These are phyloP conservation scores for Puccinia polysora DNA, from an alignment of 1,284 basidiomycete genomes.

Conservation along the genomic window DNA sequence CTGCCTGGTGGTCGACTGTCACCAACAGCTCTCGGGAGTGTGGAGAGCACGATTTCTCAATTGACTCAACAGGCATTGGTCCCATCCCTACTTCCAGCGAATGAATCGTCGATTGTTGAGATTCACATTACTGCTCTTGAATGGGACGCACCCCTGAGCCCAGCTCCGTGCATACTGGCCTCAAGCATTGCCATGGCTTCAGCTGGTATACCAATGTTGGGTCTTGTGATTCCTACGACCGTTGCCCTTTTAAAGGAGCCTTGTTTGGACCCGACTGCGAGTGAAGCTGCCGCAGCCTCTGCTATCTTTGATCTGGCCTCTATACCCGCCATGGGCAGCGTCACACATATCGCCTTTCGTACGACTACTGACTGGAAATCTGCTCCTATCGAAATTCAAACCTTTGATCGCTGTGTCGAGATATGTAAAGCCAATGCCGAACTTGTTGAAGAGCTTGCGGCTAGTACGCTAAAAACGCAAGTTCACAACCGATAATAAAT, in stretches of 20 bases:
- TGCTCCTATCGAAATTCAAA: neutral
- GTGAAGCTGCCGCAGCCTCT: no score
- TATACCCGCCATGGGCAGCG: neutral
- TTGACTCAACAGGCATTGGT: neutral
- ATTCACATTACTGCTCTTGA: neutral
- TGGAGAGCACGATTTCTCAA: neutral
- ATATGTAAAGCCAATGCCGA: neutral
- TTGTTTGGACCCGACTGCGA: no score
- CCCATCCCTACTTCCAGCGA: neutral
- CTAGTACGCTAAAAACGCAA: neutral
- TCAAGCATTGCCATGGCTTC: neutral
- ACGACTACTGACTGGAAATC: neutral
- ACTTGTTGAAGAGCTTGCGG: neutral
- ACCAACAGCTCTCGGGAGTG: neutral
- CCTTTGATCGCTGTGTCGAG: neutral
- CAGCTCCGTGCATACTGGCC: neutral
- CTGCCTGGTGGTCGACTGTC: neutral
- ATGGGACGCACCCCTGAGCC: neutral
- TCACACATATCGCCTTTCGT: constrained; percentile 5
- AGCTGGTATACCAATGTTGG: neutral
- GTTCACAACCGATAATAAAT: neutral
- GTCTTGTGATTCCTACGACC: neutral
- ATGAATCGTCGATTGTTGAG: neutral
- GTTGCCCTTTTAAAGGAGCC: no score
- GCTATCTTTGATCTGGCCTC: neutral